A percentile compares a stretch with the other conserved stretches of the same genome.
Evolutionary conservation across 805 yeast genomes (phyloP).

Genomic region (Starmera quercuum): DNA sequence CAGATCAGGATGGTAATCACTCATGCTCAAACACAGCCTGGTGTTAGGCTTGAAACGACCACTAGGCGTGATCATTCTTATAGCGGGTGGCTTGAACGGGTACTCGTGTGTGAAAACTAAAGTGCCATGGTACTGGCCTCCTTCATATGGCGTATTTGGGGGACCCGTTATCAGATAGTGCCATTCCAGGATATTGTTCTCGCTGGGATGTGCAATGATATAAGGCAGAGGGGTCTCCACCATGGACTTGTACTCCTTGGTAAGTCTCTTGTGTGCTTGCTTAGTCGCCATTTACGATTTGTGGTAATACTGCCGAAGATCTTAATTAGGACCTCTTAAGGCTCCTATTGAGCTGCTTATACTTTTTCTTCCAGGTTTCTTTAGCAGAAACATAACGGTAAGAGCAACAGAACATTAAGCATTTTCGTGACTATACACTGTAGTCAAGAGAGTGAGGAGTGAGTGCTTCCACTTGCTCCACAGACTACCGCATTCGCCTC

Average conservation of each 20-base stretch:
- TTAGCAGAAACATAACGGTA: too few species aligned
- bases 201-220: conserved; percentile 80
- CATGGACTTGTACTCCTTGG: conserved; percentile 74
- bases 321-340: too few species aligned
- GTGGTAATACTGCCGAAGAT: too few species aligned
- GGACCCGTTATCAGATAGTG: conserved; percentile 92
- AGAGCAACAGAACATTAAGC: too few species aligned
- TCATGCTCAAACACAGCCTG: conserved; percentile 82
- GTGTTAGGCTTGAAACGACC: conserved; percentile 81
- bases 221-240: conserved; percentile 78
- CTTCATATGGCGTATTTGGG: conserved; percentile 77
- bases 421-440: too few species aligned
- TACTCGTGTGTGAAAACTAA: conserved; percentile 76
- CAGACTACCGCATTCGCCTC: too few species aligned
- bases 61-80: conserved; percentile 82
- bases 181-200: conserved; percentile 85
- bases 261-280: conserved; percentile 40
- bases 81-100: conserved; percentile 89
- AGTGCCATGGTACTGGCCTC: conserved; percentile 89
- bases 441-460: too few species aligned
- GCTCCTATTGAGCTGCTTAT: too few species aligned
- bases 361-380: too few species aligned
- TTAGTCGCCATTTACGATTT: conserved; percentile 25
- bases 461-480: too few species aligned
- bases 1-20: conserved; percentile 88